Conservation (phyloP, 768 basidiomycete species). For the Podaxis sp. region DNA sequence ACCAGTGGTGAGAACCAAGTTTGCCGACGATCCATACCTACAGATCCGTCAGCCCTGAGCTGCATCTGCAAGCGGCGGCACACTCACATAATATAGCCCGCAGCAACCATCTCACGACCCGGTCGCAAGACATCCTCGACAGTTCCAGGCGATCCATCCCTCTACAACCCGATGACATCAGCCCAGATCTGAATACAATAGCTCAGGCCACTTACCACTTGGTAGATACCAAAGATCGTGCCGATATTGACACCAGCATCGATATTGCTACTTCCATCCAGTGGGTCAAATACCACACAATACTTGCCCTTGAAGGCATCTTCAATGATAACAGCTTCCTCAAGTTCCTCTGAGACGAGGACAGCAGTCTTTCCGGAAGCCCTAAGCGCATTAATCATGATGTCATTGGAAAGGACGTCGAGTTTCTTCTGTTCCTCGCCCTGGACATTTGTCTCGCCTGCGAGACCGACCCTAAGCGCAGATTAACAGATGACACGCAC, state of each 20-base stretch:
- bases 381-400: slow-evolving; percentile 96
- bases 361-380: slow-evolving; percentile 97
- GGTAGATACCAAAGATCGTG: slow-evolving; percentile 97
- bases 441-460: slow-evolving; percentile 94
- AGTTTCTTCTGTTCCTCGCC: slow-evolving; percentile 99
- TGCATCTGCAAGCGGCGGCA: slow-evolving; percentile 8
- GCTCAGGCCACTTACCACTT: slow-evolving; percentile 58
- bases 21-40: slow-evolving; percentile 90
- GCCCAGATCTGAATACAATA: slow-evolving; percentile 2
- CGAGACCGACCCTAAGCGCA: slow-evolving; percentile 81
- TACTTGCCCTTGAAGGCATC: slow-evolving; percentile 80
- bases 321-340: slow-evolving; percentile 90
- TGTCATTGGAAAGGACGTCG: slow-evolving; percentile 96
- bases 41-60: neutral
- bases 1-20: slow-evolving; percentile 93
- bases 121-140: slow-evolving; percentile 89
- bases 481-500: slow-evolving; percentile 9
- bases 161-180: slow-evolving; percentile 37
- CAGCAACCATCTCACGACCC: slow-evolving; percentile 95
- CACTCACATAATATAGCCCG: slow-evolving; percentile 92
- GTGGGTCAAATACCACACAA: slow-evolving; percentile 98
- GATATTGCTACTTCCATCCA: slow-evolving; percentile 96
- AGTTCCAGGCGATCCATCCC: slow-evolving; percentile 73
- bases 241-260: slow-evolving; percentile 98
- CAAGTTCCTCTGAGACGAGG: slow-evolving; percentile 94